These are phyloP conservation scores for Xylaria sp. DNA, from an alignment of 2,329 filamentous ascomycete species.

Conservation along the genomic window DNA sequence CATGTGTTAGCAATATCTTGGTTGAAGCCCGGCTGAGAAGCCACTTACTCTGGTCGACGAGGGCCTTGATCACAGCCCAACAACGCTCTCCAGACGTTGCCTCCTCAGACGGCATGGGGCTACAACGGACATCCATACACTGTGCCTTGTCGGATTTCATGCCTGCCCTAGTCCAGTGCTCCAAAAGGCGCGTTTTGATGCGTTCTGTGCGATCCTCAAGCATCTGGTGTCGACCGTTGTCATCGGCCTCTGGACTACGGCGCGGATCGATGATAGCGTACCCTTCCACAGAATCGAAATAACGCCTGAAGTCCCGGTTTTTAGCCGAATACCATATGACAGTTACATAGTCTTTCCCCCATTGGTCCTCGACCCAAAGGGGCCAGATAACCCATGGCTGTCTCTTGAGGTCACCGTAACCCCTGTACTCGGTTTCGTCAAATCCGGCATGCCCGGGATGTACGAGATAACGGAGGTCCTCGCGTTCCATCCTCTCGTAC, in stretches of 20 bases:
- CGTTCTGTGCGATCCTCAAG: constrained; percentile 12
- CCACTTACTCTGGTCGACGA: constrained; percentile 15
- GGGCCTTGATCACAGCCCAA: constrained; percentile 23
- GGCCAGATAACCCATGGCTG: constrained; percentile 26
- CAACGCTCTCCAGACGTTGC: constrained; percentile 27
- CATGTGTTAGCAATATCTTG: neutral
- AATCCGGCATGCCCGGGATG: too few relatives aligned
- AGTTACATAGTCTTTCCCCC: constrained; percentile 24
- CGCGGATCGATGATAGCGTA: constrained; percentile 26
- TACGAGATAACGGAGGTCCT: neutral
- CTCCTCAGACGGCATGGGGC: constrained; percentile 24
- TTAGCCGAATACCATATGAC: constrained; percentile 19
- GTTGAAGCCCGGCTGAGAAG: neutral
- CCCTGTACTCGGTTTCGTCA: constrained; percentile 4
- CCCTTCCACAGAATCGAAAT: constrained; percentile 10
- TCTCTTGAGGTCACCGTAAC: constrained; percentile 17
- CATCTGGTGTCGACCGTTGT: constrained; percentile 6
- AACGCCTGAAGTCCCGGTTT: neutral
- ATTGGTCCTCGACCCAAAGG: constrained; percentile 28
- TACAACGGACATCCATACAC: constrained; percentile 3
- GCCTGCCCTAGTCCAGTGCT: constrained; percentile 13
- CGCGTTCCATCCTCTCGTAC: constrained; percentile 16
- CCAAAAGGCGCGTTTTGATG: constrained; percentile 7
- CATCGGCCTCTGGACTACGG: constrained; percentile 4
- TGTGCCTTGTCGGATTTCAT: neutral